Conservation (phyloP, 192 early-diverging fungal species). For the Coemansia sp. region DNA sequence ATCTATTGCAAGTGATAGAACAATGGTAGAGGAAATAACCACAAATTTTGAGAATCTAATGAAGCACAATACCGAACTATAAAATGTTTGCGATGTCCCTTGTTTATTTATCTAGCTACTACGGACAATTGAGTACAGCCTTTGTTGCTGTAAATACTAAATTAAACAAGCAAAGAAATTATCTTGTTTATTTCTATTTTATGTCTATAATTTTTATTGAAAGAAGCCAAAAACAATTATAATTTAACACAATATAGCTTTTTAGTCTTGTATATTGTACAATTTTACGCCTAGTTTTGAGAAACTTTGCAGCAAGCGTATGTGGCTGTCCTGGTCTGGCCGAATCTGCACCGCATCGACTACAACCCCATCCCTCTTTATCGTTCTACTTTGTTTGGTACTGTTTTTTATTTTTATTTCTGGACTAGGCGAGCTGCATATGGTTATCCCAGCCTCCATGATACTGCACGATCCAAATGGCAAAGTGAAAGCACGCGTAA, state of each 20-base stretch:
- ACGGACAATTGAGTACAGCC: too few species aligned
- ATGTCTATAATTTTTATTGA: too few species aligned
- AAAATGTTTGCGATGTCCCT: too few species aligned
- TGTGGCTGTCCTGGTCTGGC: background rate
- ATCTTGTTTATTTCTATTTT: too few species aligned
- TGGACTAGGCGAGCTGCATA: background rate
- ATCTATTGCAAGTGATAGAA: background rate
- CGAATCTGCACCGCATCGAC: background rate
- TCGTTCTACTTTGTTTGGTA: background rate
- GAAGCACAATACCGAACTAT: too few species aligned
- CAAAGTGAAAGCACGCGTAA: background rate
- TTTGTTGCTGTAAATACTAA: too few species aligned
- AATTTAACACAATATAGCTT: too few species aligned
- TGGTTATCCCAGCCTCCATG: constrained; percentile 6
- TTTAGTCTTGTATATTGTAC: background rate
- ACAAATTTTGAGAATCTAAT: too few species aligned
- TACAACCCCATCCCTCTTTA: background rate
- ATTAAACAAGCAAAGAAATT: too few species aligned
- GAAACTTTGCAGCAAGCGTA: too few species aligned
- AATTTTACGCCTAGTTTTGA: background rate
- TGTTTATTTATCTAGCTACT: too few species aligned
- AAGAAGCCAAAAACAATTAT: too few species aligned
- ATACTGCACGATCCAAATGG: constrained; percentile 1
- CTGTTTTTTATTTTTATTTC: constrained; percentile 4
- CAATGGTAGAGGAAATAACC: background rate